Evolutionary conservation across 305 asterid genomes (phyloP).

Genomic region (Plantago lanceolata): DNA sequence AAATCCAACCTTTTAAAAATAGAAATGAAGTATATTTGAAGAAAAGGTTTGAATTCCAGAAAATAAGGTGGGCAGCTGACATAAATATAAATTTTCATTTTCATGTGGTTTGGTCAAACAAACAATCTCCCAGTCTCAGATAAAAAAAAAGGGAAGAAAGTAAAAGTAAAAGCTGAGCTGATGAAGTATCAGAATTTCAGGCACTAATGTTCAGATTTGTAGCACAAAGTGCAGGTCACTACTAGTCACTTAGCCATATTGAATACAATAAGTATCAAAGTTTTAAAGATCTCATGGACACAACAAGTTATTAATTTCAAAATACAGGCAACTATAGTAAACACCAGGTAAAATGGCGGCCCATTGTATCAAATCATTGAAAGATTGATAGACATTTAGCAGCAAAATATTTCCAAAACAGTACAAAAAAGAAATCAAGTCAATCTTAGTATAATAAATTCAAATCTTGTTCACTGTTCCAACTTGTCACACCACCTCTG

Average conservation of each 20-base stretch:
- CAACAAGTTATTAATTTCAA: slow-evolving; percentile 21
- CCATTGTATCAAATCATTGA: slow-evolving; percentile 49
- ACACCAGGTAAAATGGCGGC: slow-evolving; percentile 63
- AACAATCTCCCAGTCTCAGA: slow-evolving; percentile 26
- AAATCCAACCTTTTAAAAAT: background rate
- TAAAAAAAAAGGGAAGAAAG: slow-evolving; percentile 34
- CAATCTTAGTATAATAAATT: slow-evolving; percentile 48
- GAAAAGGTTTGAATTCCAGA: slow-evolving; percentile 30
- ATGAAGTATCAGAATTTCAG: slow-evolving; percentile 46
- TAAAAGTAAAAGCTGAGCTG: slow-evolving; percentile 44
- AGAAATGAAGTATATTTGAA: background rate
- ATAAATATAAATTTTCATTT: slow-evolving; percentile 30
- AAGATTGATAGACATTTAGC: slow-evolving; percentile 28
- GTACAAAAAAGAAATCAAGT: slow-evolving; percentile 49
- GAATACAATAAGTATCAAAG: no score
- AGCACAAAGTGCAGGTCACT: no score
- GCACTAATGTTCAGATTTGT: slow-evolving; percentile 59
- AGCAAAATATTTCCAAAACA: slow-evolving; percentile 19
- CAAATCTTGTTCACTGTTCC: background rate
- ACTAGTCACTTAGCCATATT: no score
- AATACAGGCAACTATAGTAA: slow-evolving; percentile 15
- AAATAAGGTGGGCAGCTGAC: slow-evolving; percentile 48
- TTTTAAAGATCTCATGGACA: slow-evolving; percentile 16
- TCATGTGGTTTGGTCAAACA: slow-evolving; percentile 66
- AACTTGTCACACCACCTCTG: slow-evolving; percentile 7